phyloP scores from a whole-genome alignment of 2,329 filamentous ascomycete genomes.

The Penicillium sp. region DNA sequence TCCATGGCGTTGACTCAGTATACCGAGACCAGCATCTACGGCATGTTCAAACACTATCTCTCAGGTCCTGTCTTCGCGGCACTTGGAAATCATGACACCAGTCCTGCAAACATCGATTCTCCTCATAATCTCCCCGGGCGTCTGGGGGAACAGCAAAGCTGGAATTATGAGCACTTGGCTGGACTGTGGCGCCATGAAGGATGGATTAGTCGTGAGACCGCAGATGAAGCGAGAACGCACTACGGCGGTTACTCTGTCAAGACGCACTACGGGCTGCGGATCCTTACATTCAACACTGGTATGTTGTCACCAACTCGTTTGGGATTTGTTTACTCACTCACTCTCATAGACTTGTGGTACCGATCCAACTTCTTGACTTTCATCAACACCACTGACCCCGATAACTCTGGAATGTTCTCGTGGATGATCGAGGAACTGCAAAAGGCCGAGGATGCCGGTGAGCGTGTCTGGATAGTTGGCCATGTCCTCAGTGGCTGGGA shows the following conservation, averaged over 20 bases:
- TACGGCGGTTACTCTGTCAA: slow-evolving; percentile 58
- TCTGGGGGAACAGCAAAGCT: slow-evolving; percentile 55
- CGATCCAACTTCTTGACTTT: slow-evolving; percentile 48
- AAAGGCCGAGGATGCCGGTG: slow-evolving; percentile 51
- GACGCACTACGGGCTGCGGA: slow-evolving; percentile 52
- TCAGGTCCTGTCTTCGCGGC: slow-evolving; percentile 56
- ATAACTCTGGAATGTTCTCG: slow-evolving; percentile 49
- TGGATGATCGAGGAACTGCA: slow-evolving; percentile 55
- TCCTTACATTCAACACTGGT: slow-evolving; percentile 55
- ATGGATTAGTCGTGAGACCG: slow-evolving; percentile 51
- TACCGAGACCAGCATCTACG: slow-evolving; percentile 52
- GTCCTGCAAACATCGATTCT: slow-evolving; percentile 53
- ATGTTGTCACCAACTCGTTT: slow-evolving; percentile 37
- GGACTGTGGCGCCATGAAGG: slow-evolving; percentile 56
- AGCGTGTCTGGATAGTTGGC: slow-evolving; percentile 55
- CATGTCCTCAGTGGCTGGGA: slow-evolving; percentile 58
- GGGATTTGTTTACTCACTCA: background rate
- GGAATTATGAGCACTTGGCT: slow-evolving; percentile 59
- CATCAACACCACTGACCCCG: slow-evolving; percentile 53
- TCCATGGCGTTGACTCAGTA: slow-evolving; percentile 55
- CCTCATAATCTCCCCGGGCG: slow-evolving; percentile 54
- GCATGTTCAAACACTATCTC: slow-evolving; percentile 57
- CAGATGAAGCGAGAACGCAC: slow-evolving; percentile 50
- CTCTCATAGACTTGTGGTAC: slow-evolving; percentile 26
- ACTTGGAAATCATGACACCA: slow-evolving; percentile 59